These are phyloP conservation scores for Dictyostelium intermedium DNA, from an alignment of 78 protist genomes.

Conservation along the genomic window DNA sequence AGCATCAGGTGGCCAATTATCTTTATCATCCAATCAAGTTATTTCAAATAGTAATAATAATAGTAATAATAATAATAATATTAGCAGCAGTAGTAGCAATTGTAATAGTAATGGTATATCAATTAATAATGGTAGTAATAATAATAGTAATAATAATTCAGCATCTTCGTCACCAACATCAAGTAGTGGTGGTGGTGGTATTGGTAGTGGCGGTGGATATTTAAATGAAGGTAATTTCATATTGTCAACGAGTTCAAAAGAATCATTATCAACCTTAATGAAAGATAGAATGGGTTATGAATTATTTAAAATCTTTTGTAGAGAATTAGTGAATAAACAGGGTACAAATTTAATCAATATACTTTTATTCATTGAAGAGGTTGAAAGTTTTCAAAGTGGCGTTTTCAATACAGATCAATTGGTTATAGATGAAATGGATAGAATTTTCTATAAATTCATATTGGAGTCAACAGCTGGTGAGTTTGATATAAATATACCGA, in stretches of 20 bases:
- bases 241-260: constrained; percentile 13
- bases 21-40: background rate
- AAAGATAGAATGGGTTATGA: constrained; percentile 45
- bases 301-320: constrained; percentile 23
- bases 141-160: background rate
- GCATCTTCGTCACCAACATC: background rate
- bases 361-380: constrained; percentile 33
- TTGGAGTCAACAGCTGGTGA: background rate
- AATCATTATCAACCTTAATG: constrained; percentile 11
- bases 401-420: background rate
- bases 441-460: background rate
- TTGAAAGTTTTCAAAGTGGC: constrained; percentile 13
- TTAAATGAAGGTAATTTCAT: background rate
- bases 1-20: background rate
- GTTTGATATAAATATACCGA: background rate
- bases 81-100: background rate
- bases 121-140: background rate
- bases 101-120: background rate
- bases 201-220: background rate
- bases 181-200: background rate
- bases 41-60: background rate
- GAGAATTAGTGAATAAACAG: background rate
- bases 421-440: constrained; percentile 18
- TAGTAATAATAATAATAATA: background rate
- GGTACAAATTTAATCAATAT: background rate